A percentile compares a stretch with the other conserved stretches of the same genome.
Evolutionary conservation across 176 grass and related monocot species (phyloP).

Genomic region (Saccharum spontaneum): DNA sequence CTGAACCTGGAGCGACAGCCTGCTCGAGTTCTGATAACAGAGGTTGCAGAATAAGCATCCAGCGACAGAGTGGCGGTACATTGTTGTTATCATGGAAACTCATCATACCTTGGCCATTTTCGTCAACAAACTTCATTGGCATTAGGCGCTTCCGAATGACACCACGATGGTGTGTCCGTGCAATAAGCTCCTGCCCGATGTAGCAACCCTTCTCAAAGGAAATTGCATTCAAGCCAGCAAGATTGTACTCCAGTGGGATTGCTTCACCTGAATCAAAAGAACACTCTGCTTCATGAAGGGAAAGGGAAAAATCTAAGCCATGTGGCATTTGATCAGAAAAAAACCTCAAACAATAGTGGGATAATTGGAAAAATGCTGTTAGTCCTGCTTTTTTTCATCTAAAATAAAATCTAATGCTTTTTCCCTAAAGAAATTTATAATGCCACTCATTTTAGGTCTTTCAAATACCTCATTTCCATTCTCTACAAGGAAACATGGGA

Average conservation of each 20-base stretch:
- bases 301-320: not conserved
- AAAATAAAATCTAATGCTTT: not conserved
- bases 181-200: conserved; percentile 92
- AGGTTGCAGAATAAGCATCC: not conserved
- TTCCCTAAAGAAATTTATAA: not conserved
- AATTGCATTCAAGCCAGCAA: conserved; percentile 83
- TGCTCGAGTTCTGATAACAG: conserved; percentile 58
- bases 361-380: not conserved
- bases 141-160: conserved; percentile 83
- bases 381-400: not conserved
- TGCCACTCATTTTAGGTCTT: not conserved
- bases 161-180: conserved; percentile 89
- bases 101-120: conserved; percentile 57
- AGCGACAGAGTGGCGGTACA: not conserved
- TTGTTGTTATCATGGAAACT: not conserved
- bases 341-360: not conserved
- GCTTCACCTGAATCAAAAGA: conserved; percentile 61
- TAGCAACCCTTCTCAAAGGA: conserved; percentile 98
- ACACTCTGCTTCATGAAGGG: no score
- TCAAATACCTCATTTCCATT: not conserved
- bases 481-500: not conserved
- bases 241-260: conserved; percentile 89
- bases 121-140: conserved; percentile 61
- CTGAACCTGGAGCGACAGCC: conserved; percentile 51
- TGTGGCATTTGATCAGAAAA: not conserved